Evolutionary conservation across 2,329 filamentous ascomycete genomes (phyloP).

Genomic region (Aspergillus pseudonomiae): DNA sequence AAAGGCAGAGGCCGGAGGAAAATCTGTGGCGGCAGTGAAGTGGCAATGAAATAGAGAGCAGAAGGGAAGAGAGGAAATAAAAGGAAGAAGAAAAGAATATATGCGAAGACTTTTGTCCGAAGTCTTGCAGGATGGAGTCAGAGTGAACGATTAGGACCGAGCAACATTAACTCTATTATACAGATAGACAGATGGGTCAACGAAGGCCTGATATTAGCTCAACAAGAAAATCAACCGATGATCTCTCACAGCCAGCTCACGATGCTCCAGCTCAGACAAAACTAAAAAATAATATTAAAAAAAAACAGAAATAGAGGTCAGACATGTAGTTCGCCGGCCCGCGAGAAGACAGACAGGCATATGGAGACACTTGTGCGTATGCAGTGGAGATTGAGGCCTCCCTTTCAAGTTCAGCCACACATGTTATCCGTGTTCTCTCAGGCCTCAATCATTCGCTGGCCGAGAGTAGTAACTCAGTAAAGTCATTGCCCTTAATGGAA

Average conservation of each 20-base stretch:
- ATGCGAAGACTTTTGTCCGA: constrained; percentile 24
- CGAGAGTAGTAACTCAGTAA: constrained; percentile 11
- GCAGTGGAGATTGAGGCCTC: constrained; percentile 15
- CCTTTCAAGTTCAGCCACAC: constrained; percentile 20
- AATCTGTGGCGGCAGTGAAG: constrained; percentile 1
- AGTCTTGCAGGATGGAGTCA: constrained; percentile 19
- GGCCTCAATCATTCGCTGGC: constrained; percentile 15
- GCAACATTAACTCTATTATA: constrained; percentile 24
- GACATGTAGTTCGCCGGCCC: constrained; percentile 11
- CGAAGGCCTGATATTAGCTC: constrained; percentile 20
- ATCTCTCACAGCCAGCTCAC: constrained; percentile 17
- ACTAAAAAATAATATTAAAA: background rate
- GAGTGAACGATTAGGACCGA: constrained; percentile 14
- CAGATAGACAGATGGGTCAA: constrained; percentile 18
- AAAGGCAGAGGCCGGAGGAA: background rate
- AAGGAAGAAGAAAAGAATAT: constrained; percentile 16
- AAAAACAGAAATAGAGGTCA: background rate
- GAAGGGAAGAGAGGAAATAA: constrained; percentile 14
- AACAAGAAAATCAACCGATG: constrained; percentile 21
- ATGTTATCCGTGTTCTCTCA: constrained; percentile 16
- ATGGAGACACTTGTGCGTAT: constrained; percentile 16
- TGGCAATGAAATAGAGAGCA: constrained; percentile 10
- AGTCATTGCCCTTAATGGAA: constrained; percentile 13
- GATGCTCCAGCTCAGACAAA: constrained; percentile 6
- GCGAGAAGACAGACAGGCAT: constrained; percentile 11